These are phyloP conservation scores for Hericium erinaceus DNA, from an alignment of 768 basidiomycete genomes.

Conservation along the genomic window DNA sequence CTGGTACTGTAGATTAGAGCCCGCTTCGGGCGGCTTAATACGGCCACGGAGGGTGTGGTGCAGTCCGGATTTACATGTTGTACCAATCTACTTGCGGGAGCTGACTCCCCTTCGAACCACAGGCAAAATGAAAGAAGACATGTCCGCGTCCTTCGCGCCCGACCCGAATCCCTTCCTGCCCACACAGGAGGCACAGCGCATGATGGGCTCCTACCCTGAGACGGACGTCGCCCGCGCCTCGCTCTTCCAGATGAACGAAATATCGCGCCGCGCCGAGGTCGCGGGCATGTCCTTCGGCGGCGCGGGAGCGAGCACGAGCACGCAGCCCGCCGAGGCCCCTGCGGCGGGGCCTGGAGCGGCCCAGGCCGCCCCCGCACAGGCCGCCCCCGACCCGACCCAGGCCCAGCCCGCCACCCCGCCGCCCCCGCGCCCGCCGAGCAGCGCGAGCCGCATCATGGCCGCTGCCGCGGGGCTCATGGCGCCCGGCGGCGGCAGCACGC, in stretches of 20 bases:
- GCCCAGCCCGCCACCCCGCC: background rate
- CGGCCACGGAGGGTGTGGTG: no score
- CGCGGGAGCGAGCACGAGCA: slow-evolving; percentile 1
- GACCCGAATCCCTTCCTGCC: slow-evolving; percentile 46
- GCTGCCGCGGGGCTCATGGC: slow-evolving; percentile 22
- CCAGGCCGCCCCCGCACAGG: slow-evolving; percentile 1
- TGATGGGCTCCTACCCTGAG: slow-evolving; percentile 40
- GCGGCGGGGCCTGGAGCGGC: slow-evolving; percentile 4
- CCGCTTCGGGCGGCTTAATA: background rate
- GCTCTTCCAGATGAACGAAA: slow-evolving; percentile 71
- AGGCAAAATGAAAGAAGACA: slow-evolving; percentile 26
- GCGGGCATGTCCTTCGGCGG: slow-evolving; percentile 29
- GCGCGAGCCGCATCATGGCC: slow-evolving; percentile 21
- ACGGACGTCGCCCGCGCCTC: slow-evolving; percentile 58
- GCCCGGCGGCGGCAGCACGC: slow-evolving; percentile 14
- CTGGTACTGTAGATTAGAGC: background rate
- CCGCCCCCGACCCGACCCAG: background rate
- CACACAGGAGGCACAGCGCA: slow-evolving; percentile 44
- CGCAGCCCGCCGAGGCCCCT: slow-evolving; percentile 4
- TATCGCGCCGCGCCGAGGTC: slow-evolving; percentile 51
- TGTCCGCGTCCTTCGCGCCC: slow-evolving; percentile 15
- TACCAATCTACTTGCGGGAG: slow-evolving; percentile 12
- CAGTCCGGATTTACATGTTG: background rate
- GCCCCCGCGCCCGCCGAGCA: slow-evolving; percentile 17
- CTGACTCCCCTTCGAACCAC: slow-evolving; percentile 9